Evolutionary conservation across 768 basidiomycete species (phyloP), one percentile per base, ranked within the genome.

Genomic region (Collybia nuda): DNA sequence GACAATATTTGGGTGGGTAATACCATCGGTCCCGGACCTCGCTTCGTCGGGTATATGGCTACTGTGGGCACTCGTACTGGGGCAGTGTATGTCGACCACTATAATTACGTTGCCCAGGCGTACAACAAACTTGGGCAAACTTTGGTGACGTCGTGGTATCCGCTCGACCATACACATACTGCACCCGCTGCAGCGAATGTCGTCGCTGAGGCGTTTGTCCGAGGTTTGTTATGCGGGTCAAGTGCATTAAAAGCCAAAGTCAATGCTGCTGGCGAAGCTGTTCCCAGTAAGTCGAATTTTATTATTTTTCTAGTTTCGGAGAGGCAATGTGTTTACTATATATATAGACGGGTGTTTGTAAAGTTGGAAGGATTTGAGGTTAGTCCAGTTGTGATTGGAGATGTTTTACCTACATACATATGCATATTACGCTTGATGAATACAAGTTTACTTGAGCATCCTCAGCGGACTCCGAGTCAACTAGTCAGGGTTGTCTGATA

Each of bases 121-220:
- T 78, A 73, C 54, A 56, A 74, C 24, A 57, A 59, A 24, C 62
- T 75, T 9, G 77, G 78, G 14, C 58, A 73, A 53, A 63, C 69
- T 6, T 54, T 58, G 17, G 65, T 70, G 9, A 66, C 64, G 21
- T 63, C 71, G 1, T 80, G 58, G 50, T 80, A 68, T 52, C 77
- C 77, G 3, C 61, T 69, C 43, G 77, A 80, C 42, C 74, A 78
- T 52, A 76, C 74, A 2, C 77, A 79, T 55, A 80, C 77, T 1
- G 64, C 64, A 7, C 61, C 70, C 2, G 62, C 68, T n/a, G 78
- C 74, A 28, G 79, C 79, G 2, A 69, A 70, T 39, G 67, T 75
- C 6, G 78, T 79, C 1, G 76, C 78, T 0, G 60, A 74, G 53
- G 72, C 79, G 11, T 80, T 80, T 53, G 67, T 79, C 3, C 59